Evolutionary conservation across 225 moss, liverwort and hornwort genomes (phyloP).

Genomic region (Polytrichum commune): DNA sequence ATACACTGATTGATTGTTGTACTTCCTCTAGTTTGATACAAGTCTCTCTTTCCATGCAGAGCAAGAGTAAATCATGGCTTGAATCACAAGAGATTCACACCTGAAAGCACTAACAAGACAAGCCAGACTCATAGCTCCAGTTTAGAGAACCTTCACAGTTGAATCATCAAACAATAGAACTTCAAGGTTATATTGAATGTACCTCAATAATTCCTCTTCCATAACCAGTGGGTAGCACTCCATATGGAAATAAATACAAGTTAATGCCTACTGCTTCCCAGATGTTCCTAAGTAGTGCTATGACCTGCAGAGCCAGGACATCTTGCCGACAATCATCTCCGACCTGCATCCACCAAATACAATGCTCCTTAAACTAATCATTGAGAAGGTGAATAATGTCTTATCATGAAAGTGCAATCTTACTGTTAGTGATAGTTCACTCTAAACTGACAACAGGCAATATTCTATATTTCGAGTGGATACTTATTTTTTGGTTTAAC

Average conservation of each 20-base stretch:
- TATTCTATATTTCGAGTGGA: too few relatives aligned
- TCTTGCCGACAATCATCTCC: slow-evolving; percentile 95
- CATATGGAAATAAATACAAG: slow-evolving; percentile 85
- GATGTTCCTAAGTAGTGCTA: slow-evolving; percentile 70
- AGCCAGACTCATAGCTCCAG: not conserved
- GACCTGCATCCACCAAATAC: slow-evolving; percentile 39
- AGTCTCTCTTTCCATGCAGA: too few relatives aligned
- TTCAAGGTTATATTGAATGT: not conserved
- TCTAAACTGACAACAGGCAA: too few relatives aligned
- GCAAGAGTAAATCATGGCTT: too few relatives aligned
- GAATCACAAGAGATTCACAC: too few relatives aligned
- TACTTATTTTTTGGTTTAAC: too few relatives aligned
- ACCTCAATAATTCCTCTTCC: slow-evolving; percentile 91
- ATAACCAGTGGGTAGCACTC: slow-evolving; percentile 84
- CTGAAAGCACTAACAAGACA: not conserved
- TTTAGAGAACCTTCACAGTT: not conserved
- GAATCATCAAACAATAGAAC: not conserved
- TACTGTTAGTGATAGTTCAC: too few relatives aligned
- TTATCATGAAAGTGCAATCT: too few relatives aligned
- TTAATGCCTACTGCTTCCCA: slow-evolving; percentile 67
- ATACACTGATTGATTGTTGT: too few relatives aligned
- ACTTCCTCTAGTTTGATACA: too few relatives aligned
- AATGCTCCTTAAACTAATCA: too few relatives aligned
- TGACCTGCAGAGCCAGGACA: slow-evolving; percentile 88
- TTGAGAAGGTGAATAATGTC: too few relatives aligned